A percentile compares a stretch with the other conserved stretches of the same genome.
Conservation (phyloP, 1,139 yeast species). For the Kurtzmaniella natalensis region DNA sequence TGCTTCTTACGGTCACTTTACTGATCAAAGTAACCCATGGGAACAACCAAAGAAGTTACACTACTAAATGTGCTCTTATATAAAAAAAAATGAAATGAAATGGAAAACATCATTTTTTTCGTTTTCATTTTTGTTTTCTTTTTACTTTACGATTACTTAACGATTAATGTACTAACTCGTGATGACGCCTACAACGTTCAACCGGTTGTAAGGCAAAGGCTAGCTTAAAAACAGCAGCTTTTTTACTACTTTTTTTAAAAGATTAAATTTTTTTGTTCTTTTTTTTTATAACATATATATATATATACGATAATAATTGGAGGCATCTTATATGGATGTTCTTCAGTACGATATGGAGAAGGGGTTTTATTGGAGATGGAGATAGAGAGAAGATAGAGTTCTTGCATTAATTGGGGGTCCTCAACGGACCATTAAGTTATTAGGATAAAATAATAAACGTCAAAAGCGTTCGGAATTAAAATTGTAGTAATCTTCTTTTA, state of each 20-base stretch:
- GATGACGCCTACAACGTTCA: conserved; percentile 42
- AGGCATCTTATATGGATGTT: too few species aligned
- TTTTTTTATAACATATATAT: conserved; percentile 12
- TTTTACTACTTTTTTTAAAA: neutral
- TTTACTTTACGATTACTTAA: conserved; percentile 17
- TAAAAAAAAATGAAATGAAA: neutral
- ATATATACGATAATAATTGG: too few species aligned
- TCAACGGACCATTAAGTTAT: conserved; percentile 46
- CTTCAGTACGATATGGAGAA: too few species aligned
- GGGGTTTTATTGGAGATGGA: too few species aligned
- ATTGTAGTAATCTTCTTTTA: neutral
- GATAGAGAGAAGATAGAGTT: conserved; percentile 49
- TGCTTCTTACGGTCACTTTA: conserved; percentile 99
- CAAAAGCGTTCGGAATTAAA: conserved; percentile 1
- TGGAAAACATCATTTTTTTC: conserved; percentile 1
- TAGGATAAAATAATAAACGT: neutral
- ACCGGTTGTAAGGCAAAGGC: conserved; percentile 44
- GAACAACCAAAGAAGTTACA: conserved; percentile 92
- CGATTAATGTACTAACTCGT: conserved; percentile 47
- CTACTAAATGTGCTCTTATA: conserved; percentile 39
- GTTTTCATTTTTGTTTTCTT: conserved; percentile 2
- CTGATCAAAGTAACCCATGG: conserved; percentile 98
- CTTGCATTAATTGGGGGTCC: conserved; percentile 51
- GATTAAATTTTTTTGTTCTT: conserved; percentile 10
- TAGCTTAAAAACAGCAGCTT: conserved; percentile 9